Evolutionary conservation across 2,329 filamentous ascomycete species (phyloP).

Genomic region (Lasiodiplodia gonubiensis): DNA sequence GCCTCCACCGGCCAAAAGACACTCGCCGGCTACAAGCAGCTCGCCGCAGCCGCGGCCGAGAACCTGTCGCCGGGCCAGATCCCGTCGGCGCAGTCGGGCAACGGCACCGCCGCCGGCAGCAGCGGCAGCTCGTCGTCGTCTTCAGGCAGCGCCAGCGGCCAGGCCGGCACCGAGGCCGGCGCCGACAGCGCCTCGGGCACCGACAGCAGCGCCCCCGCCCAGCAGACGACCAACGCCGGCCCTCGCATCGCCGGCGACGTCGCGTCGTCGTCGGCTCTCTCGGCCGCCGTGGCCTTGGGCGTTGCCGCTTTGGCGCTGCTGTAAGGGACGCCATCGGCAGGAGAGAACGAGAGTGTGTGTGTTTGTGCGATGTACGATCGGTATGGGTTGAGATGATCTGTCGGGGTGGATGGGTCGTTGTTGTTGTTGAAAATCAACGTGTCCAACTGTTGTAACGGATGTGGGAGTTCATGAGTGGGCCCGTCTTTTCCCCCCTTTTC

Average conservation of each 20-base stretch:
- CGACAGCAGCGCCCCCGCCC: not conserved
- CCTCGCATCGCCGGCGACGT: not conserved
- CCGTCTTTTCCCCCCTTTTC: not conserved
- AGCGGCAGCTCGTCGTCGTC: not conserved
- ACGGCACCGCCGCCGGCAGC: not conserved
- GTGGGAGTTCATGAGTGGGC: not conserved
- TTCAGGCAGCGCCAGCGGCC: not conserved
- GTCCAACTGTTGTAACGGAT: no score
- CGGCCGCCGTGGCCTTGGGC: not conserved
- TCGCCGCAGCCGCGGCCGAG: constrained; percentile 47
- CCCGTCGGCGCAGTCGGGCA: constrained; percentile 2
- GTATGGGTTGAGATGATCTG: no score
- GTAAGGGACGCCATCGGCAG: not conserved
- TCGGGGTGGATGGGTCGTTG: no score
- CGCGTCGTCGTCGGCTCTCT: not conserved
- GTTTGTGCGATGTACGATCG: no score
- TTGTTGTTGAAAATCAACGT: no score
- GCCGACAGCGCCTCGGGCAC: not conserved
- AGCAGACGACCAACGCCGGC: constrained; percentile 20
- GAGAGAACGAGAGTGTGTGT: not conserved
- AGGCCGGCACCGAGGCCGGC: not conserved
- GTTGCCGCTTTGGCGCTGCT: constrained; percentile 1
- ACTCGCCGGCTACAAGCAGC: constrained; percentile 40
- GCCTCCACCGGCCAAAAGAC: constrained; percentile 43
- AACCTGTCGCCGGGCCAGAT: constrained; percentile 46